These are phyloP conservation scores for Pyrrhoderma noxium DNA, from an alignment of 1,284 basidiomycete genomes.

Conservation along the genomic window DNA sequence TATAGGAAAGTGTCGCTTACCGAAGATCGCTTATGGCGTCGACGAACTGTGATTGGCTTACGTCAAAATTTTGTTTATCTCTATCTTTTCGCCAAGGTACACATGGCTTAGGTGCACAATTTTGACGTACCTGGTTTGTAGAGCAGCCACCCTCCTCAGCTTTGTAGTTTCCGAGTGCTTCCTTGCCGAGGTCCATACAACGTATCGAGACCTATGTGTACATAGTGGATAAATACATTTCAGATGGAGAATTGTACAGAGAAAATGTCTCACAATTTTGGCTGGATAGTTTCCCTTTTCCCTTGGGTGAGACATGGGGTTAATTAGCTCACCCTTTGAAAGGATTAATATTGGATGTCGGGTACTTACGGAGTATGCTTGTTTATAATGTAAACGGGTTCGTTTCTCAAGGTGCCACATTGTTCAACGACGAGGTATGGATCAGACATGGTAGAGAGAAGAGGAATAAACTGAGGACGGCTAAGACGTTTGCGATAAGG, in stretches of 20 bases:
- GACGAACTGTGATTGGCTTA: constrained; percentile 28
- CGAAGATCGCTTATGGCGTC: constrained; percentile 34
- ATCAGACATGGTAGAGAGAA: constrained; percentile 20
- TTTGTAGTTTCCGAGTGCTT: constrained; percentile 36
- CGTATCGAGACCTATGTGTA: constrained; percentile 37
- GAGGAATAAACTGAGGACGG: background rate
- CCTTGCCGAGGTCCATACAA: constrained; percentile 36
- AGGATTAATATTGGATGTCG: background rate
- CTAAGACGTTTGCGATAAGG: too few relatives aligned
- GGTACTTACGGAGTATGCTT: constrained; percentile 35
- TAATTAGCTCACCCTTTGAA: background rate
- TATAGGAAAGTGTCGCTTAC: constrained; percentile 22
- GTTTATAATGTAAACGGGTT: constrained; percentile 37
- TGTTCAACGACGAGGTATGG: constrained; percentile 36
- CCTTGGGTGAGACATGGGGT: background rate
- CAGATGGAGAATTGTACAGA: background rate
- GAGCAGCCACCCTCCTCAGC: constrained; percentile 35
- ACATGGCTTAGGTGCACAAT: background rate
- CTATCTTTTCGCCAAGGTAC: constrained; percentile 2
- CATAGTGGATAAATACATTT: background rate
- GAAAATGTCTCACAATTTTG: constrained; percentile 10
- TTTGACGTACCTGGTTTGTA: constrained; percentile 31
- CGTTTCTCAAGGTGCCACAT: constrained; percentile 33
- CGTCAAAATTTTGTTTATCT: constrained; percentile 10
- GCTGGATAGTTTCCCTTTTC: constrained; percentile 13